Evolutionary conservation across 1,284 basidiomycete species (phyloP), one percentile per base, ranked within the genome.

Genomic region (Vanrija pseudolonga): DNA sequence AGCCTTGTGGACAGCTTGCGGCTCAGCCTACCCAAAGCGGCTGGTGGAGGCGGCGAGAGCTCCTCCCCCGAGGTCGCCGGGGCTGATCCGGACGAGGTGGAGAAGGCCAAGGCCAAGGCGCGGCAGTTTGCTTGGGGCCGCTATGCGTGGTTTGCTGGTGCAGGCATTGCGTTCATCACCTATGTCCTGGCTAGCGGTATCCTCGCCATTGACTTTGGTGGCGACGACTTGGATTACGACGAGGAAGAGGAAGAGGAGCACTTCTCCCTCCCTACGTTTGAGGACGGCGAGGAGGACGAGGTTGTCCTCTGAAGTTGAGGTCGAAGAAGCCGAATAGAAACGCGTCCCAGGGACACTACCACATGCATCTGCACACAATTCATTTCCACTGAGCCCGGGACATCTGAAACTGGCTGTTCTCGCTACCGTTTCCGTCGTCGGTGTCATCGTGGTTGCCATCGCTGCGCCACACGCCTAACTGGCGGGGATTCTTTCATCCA

Each of bases 131-230:
- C 59, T 37, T 59, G 60, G 37, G 70, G 61, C 2, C 62, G 74
- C 37, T 71, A 64, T 63, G 47, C 62, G 20, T 76, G 72, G 71
- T 73, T 67, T 50, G 64, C 64, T 1, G 69, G 66, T 11, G 68
- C 68, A 3, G 64, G 58, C 0, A 52, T 61, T 0, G 63, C 64
- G 2, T 67, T 76, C 60, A 57, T 72, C 18, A 53, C 60, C 9
- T 76, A 76, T 58, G 32, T 74, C 1, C 57, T 73, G 11, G 61
- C 55, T 3, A 65, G 61, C 39, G 73, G 73, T 11, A 28, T 75
- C 22, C 57, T 76, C 4, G 19, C 52, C 37, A 55, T 74, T 19
- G 61, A 67, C n/a, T 67, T 67, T 53, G 61, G 53, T 0, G 51
- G 42, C 14, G 59, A 53, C 11, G 62, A 63, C 17, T 63, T 59